A percentile compares a stretch with the other conserved stretches of the same genome.
Evolutionary conservation across 2,329 filamentous ascomycete genomes (phyloP).

Genomic region (Fusarium sp.): DNA sequence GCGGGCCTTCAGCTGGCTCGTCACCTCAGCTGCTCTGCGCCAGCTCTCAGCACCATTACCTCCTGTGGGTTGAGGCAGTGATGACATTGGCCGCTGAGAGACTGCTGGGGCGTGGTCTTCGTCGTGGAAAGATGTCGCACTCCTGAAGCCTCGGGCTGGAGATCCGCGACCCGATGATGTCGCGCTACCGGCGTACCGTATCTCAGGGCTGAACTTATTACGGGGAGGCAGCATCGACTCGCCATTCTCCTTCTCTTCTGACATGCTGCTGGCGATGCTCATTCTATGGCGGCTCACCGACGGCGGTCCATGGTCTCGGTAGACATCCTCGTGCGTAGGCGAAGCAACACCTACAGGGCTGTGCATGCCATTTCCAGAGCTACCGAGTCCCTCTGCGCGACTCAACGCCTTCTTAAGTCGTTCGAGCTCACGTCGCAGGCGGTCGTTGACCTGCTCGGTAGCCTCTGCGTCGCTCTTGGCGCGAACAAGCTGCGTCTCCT

Average conservation of each 20-base stretch:
- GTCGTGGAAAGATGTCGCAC: conserved; percentile 48
- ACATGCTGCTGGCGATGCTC: conserved; percentile 73
- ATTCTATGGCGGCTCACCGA: conserved; percentile 61
- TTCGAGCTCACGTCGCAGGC: conserved; percentile 88
- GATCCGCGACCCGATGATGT: conserved; percentile 68
- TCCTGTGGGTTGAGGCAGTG: conserved; percentile 50
- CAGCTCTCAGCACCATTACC: conserved; percentile 77
- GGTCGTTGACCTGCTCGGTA: conserved; percentile 86
- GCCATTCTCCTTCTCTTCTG: conserved; percentile 83
- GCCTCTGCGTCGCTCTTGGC: conserved; percentile 90
- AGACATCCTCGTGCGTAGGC: conserved; percentile 69
- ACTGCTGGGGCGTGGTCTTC: conserved; percentile 49
- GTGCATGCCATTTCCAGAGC: conserved; percentile 49
- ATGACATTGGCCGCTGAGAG: conserved; percentile 51
- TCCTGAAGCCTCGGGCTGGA: conserved; percentile 66
- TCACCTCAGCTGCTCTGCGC: conserved; percentile 97
- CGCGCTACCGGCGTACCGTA: conserved; percentile 62
- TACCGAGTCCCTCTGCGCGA: conserved; percentile 65
- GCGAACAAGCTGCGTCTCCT: conserved; percentile 95
- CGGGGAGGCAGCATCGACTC: conserved; percentile 57
- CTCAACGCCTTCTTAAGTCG: conserved; percentile 88
- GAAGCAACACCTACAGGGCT: conserved; percentile 60
- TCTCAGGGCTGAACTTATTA: conserved; percentile 66
- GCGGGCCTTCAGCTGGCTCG: conserved; percentile 93
- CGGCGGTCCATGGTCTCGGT: conserved; percentile 61